These are phyloP conservation scores for Camellia sinensis DNA, from an alignment of 148 eudicot species.

Conservation along the genomic window DNA sequence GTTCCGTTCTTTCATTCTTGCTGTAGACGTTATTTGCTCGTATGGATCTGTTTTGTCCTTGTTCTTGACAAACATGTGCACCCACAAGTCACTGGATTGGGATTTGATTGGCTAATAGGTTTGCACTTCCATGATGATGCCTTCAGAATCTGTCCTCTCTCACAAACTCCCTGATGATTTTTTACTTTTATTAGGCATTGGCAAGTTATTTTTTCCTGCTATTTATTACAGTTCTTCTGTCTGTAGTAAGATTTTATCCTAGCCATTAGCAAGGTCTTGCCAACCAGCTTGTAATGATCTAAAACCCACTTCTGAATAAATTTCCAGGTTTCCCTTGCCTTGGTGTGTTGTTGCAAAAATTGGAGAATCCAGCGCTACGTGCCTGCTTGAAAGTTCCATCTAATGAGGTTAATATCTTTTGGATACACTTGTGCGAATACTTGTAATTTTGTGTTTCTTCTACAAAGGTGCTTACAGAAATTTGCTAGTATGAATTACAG, in stretches of 20 bases:
- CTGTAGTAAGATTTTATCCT: background rate
- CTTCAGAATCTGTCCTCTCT: background rate
- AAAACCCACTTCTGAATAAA: constrained; percentile 9
- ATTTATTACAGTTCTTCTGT: constrained; percentile 6
- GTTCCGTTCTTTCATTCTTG: background rate
- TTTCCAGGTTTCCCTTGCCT: constrained; percentile 90
- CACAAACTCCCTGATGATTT: background rate
- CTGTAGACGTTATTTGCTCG: background rate
- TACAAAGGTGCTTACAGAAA: background rate
- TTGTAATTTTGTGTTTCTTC: background rate
- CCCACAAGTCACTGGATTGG: background rate
- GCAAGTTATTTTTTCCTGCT: background rate
- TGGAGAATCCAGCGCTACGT: constrained; percentile 96
- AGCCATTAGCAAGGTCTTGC: background rate
- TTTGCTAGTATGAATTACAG: background rate
- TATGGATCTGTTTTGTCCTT: background rate
- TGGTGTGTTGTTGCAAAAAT: constrained; percentile 86
- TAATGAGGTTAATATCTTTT: constrained; percentile 63
- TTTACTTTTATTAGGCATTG: background rate
- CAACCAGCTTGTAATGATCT: constrained; percentile 5
- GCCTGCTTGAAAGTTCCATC: constrained; percentile 82
- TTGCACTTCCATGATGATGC: background rate
- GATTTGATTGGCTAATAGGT: background rate
- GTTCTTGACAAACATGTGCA: background rate
- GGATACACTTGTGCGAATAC: constrained; percentile 8